Evolutionary conservation across 306 rosid genomes (phyloP), one percentile per base, ranked within the genome.

Genomic region (Pterocarpus macrocarpus): DNA sequence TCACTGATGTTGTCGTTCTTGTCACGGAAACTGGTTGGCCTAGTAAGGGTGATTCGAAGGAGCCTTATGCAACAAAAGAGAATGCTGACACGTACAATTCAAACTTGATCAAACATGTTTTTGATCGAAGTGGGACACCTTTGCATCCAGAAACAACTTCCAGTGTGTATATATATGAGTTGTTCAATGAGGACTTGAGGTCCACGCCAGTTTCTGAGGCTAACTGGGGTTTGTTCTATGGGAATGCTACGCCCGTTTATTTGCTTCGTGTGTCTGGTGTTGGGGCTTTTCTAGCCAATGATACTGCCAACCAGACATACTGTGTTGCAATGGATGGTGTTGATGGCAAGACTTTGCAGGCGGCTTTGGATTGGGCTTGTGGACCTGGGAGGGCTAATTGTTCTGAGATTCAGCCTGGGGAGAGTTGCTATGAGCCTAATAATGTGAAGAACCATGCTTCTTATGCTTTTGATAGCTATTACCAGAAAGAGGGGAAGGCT

Each of bases 1-100:
- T 94, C 32, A 89, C 96, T 0, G 96, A 92, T 65, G 92, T 92
- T 1, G 69, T 87, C 22, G 91, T 94, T 67, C 92, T 92, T 22
- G 96, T 94, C 11, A 86, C 92, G 0, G 98, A 94, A 80, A 90
- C 89, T 1, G 98, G 98, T 8, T 94, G 98, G 98, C 98, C 97
- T 63, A 90, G 96, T 0, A 86, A 82, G 47, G 98, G 93, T 1
- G 98, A 94, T 78, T 82, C 97, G 0, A 87, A 90, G 35, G 98
- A 94, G 80, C 97, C 97, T 9, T 88, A 86, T 53, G 98, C 97
- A 1, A 92, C 93, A 0, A 61, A 81, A 34, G 91, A 91, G 67
- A 94, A 90, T 16, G 98, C 98, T 0, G 82, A 89, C 15, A 89
- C 96, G 0, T 92, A 87, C 44, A 94, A 90, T 81, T 94, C 98